Evolutionary conservation across 2,329 filamentous ascomycete species (phyloP).

Genomic region (Pleurostoma richardsiae): DNA sequence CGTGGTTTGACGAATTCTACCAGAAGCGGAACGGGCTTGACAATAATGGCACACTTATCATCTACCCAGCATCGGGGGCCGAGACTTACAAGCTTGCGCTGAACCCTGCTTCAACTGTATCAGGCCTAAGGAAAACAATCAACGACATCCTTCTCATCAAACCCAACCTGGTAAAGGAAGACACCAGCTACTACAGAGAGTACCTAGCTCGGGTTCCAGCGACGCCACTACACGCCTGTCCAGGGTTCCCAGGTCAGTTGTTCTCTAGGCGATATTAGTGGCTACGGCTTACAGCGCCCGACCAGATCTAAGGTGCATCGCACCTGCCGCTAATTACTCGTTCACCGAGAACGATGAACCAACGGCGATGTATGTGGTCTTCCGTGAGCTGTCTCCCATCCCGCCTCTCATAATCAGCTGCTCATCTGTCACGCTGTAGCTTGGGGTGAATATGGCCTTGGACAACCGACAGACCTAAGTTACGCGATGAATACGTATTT

Average conservation of each 20-base stretch:
- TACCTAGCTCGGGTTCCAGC: background rate
- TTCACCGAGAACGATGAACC: background rate
- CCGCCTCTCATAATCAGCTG: too few species aligned
- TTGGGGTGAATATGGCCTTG: slow-evolving; percentile 2
- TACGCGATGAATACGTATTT: slow-evolving; percentile 1
- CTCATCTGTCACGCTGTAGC: background rate
- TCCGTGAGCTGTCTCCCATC: background rate
- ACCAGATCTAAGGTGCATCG: background rate
- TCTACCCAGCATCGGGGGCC: slow-evolving; percentile 1
- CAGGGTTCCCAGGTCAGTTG: background rate
- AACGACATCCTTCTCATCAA: background rate
- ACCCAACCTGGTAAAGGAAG: background rate
- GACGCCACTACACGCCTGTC: background rate
- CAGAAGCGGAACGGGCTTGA: background rate
- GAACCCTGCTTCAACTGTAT: slow-evolving; percentile 1
- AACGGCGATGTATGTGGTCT: background rate
- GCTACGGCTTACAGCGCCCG: too few species aligned
- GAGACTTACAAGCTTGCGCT: slow-evolving; percentile 3
- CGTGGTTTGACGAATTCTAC: slow-evolving; percentile 4
- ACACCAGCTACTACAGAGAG: background rate
- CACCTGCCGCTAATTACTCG: background rate
- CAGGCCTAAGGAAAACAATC: background rate
- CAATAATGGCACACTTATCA: background rate
- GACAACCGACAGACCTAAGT: background rate
- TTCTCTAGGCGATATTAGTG: too few species aligned